These are phyloP conservation scores for Pichia cephalocereana DNA, from an alignment of 805 yeast genomes.

Conservation along the genomic window DNA sequence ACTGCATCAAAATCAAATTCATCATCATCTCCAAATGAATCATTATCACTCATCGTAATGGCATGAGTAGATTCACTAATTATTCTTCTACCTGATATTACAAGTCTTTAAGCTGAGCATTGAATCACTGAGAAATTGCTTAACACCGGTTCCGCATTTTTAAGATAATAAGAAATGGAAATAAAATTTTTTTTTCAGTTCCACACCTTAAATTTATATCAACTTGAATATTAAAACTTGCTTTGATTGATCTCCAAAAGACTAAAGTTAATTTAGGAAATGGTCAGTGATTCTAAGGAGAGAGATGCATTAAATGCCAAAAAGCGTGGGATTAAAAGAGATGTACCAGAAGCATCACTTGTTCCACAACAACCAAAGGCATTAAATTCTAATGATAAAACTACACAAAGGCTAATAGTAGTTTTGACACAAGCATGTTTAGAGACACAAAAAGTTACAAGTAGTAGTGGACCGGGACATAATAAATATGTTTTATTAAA, in stretches of 20 bases:
- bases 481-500: conserved; percentile 90
- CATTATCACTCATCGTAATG: neutral
- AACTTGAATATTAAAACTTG: no score
- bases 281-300: conserved; percentile 41
- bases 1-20: conserved; percentile 5
- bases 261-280: conserved; percentile 6
- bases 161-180: neutral
- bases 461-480: conserved; percentile 62
- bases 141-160: neutral
- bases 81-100: no score
- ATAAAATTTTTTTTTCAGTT: neutral
- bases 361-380: conserved; percentile 85
- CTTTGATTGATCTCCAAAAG: no score
- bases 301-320: conserved; percentile 31
- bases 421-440: conserved; percentile 95
- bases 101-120: no score
- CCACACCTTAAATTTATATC: no score
- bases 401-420: conserved; percentile 79
- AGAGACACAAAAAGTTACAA: conserved; percentile 85
- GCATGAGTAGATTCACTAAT: neutral
- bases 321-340: conserved; percentile 13
- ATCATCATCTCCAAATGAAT: conserved; percentile 7
- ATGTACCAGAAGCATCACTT: conserved; percentile 48
- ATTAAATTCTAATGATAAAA: conserved; percentile 75
- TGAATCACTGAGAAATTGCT: no score